Conservation (phyloP, 2,329 filamentous ascomycete species). For the Epichloe sylvatica region DNA sequence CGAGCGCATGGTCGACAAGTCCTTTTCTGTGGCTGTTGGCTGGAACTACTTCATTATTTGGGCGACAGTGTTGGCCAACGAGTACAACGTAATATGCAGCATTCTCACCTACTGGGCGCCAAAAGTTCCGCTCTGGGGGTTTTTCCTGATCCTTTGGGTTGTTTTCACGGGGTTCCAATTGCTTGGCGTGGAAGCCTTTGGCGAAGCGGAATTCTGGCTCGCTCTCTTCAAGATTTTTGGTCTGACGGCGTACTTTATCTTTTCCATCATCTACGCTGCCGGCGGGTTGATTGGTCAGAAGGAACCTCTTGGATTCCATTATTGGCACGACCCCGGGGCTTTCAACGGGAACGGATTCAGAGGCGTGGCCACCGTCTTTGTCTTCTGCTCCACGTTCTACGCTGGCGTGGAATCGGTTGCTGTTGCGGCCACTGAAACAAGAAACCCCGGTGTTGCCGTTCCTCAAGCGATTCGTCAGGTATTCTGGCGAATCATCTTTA, state of each 20-base stretch:
- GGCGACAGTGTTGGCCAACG: slow-evolving; percentile 51
- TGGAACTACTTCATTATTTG: slow-evolving; percentile 63
- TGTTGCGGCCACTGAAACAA: slow-evolving; percentile 48
- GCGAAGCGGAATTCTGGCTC: slow-evolving; percentile 70
- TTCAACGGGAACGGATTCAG: slow-evolving; percentile 54
- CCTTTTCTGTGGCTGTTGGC: slow-evolving; percentile 53
- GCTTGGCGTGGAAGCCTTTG: slow-evolving; percentile 59
- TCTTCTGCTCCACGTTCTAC: slow-evolving; percentile 57
- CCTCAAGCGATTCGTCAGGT: slow-evolving; percentile 46
- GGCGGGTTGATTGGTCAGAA: slow-evolving; percentile 48
- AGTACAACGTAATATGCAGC: slow-evolving; percentile 55
- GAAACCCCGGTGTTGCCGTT: slow-evolving; percentile 41
- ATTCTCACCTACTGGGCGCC: slow-evolving; percentile 55
- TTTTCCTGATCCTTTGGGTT: slow-evolving; percentile 66
- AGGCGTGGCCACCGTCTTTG: slow-evolving; percentile 50
- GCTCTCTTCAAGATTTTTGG: slow-evolving; percentile 58
- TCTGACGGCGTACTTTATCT: slow-evolving; percentile 58
- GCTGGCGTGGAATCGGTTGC: slow-evolving; percentile 52
- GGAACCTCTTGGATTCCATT: slow-evolving; percentile 50
- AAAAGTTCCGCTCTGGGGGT: slow-evolving; percentile 47
- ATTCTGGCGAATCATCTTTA: slow-evolving; percentile 47
- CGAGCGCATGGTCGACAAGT: slow-evolving; percentile 57
- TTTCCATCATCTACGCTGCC: slow-evolving; percentile 56
- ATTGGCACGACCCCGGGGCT: slow-evolving; percentile 58
- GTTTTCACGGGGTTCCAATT: slow-evolving; percentile 55